phyloP scores from a whole-genome alignment of 495 filamentous ascomycete genomes.

The Bacidia gigantensis region DNA sequence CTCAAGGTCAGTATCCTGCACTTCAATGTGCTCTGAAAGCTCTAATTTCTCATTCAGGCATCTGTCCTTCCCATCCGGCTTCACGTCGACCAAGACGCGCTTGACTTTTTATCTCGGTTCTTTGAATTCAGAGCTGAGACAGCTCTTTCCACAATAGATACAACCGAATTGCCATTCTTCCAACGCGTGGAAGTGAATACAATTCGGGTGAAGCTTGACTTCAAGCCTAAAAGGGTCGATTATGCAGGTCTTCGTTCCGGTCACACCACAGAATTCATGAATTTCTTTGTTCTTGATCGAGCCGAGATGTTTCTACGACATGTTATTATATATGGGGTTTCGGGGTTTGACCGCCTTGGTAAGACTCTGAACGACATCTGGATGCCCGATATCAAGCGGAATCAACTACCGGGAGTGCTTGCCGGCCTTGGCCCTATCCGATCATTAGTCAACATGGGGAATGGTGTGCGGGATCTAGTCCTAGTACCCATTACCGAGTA shows the following conservation, averaged over 20 bases:
- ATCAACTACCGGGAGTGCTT: constrained; percentile 79
- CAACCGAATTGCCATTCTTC: constrained; percentile 70
- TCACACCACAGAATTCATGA: constrained; percentile 98
- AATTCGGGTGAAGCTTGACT: constrained; percentile 75
- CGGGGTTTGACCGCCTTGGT: constrained; percentile 77
- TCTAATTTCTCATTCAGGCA: constrained; percentile 32
- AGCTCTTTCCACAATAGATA: constrained; percentile 25
- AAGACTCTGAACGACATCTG: constrained; percentile 87
- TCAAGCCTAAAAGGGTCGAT: constrained; percentile 94
- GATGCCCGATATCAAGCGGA: constrained; percentile 86
- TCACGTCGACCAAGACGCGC: constrained; percentile 94
- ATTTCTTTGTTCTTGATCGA: constrained; percentile 86
- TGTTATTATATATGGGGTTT: constrained; percentile 82
- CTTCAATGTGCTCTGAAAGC: not conserved
- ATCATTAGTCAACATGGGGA: constrained; percentile 78
- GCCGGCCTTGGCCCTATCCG: constrained; percentile 83
- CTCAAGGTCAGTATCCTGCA: constrained; percentile 44
- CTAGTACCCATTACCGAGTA: constrained; percentile 87
- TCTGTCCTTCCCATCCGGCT: constrained; percentile 76
- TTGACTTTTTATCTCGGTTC: constrained; percentile 94
- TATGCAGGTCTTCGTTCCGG: constrained; percentile 91
- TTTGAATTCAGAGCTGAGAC: constrained; percentile 92
- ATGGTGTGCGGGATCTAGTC: constrained; percentile 72
- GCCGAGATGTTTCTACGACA: constrained; percentile 77
- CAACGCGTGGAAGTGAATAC: constrained; percentile 80